Evolutionary conservation across 2,329 filamentous ascomycete species (phyloP).

Genomic region (Chaetomium strumarium): DNA sequence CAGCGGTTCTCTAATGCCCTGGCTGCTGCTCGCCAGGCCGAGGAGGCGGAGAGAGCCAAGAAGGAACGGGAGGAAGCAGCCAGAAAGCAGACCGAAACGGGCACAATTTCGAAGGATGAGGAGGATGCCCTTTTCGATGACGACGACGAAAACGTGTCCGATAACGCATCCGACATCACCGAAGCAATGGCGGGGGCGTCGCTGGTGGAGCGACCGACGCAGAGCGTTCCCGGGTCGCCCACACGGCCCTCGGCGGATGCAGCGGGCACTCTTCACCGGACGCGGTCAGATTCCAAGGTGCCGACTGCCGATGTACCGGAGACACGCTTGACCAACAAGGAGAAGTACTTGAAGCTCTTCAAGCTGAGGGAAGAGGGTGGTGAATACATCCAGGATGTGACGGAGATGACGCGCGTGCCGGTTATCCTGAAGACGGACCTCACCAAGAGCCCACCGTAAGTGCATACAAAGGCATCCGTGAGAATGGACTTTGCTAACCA

Average conservation of each 20-base stretch:
- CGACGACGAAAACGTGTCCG: slow-evolving; percentile 80
- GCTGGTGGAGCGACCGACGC: slow-evolving; percentile 79
- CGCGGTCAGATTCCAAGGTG: slow-evolving; percentile 90
- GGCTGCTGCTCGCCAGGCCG: slow-evolving; percentile 71
- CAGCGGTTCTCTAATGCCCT: slow-evolving; percentile 69
- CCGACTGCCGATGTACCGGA: slow-evolving; percentile 69
- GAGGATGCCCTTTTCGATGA: slow-evolving; percentile 95
- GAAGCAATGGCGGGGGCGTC: slow-evolving; percentile 90
- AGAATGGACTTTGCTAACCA: slow-evolving; percentile 33
- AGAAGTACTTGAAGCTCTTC: slow-evolving; percentile 92
- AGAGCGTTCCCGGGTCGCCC: slow-evolving; percentile 91
- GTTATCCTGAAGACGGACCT: slow-evolving; percentile 98
- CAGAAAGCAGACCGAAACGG: slow-evolving; percentile 89
- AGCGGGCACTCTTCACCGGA: slow-evolving; percentile 71
- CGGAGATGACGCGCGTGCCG: slow-evolving; percentile 95
- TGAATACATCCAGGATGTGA: slow-evolving; percentile 96
- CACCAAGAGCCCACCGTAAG: slow-evolving; percentile 98
- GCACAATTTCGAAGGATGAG: slow-evolving; percentile 87
- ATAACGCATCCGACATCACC: slow-evolving; percentile 81
- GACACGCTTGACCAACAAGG: slow-evolving; percentile 80
- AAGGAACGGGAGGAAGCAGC: slow-evolving; percentile 88
- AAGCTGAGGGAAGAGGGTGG: slow-evolving; percentile 85
- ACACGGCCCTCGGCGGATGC: slow-evolving; percentile 64
- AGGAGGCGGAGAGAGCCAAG: slow-evolving; percentile 72
- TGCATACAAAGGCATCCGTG: slow-evolving; percentile 30